Percentiles rank a stretch among this genome's conserved stretches.
phyloP scores from a whole-genome alignment of 108 stramenopile species.

The Discostella stelligeroides region DNA sequence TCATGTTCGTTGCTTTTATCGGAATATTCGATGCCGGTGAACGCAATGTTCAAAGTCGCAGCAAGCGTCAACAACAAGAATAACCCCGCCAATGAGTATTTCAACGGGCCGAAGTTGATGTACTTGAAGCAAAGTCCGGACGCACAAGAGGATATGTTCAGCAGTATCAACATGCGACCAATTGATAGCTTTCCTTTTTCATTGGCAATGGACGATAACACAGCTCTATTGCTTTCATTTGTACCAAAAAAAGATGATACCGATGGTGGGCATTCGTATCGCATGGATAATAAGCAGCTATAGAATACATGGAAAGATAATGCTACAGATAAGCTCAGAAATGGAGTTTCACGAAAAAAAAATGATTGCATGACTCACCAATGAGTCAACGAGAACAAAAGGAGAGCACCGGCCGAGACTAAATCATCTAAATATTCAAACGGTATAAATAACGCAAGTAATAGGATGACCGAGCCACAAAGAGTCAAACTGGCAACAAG shows the following conservation, averaged over 20 bases:
- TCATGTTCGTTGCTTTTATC: constrained; percentile 33
- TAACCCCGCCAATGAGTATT: constrained; percentile 14
- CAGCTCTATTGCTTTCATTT: constrained; percentile 13
- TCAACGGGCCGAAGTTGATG: constrained; percentile 4
- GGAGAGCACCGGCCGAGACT: constrained; percentile 78
- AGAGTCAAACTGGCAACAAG: constrained; percentile 32
- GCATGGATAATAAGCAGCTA: constrained; percentile 26
- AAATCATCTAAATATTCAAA: constrained; percentile 77
- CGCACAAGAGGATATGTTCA: constrained; percentile 32
- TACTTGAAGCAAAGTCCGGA: constrained; percentile 32
- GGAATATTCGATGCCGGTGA: constrained; percentile 21
- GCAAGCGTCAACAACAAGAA: constrained; percentile 33
- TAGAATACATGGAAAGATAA: not conserved
- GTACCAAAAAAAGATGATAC: constrained; percentile 27
- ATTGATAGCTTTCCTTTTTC: constrained; percentile 24
- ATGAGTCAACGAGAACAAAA: constrained; percentile 72
- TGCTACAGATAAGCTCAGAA: not conserved
- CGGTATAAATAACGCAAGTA: constrained; percentile 84
- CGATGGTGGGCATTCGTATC: constrained; percentile 39
- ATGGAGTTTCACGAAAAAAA: not conserved
- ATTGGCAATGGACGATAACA: constrained; percentile 24
- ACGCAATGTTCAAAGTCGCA: constrained; percentile 28
- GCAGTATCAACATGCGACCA: constrained; percentile 30
- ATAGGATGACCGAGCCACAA: constrained; percentile 59
- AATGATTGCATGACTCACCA: constrained; percentile 37